phyloP scores from a whole-genome alignment of 2,329 filamentous ascomycete genomes.

The Conoideocrella luteorostrata region DNA sequence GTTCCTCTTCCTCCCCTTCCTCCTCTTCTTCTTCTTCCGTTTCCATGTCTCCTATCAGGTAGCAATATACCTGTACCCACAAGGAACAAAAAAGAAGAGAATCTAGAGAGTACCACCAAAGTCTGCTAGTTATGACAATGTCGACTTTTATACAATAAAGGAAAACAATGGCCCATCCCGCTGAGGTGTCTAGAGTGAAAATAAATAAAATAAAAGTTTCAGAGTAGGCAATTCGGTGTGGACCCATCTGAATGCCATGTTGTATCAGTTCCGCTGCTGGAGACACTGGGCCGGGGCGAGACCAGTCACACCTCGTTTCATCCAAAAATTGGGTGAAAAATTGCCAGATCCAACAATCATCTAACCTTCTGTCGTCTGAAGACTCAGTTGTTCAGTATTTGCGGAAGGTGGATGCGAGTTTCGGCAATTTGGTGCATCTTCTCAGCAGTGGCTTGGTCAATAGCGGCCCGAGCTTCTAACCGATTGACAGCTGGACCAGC shows the following conservation, averaged over 20 bases:
- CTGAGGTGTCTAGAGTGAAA: conserved; percentile 4
- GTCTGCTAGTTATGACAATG: conserved; percentile 7
- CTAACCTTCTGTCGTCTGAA: background rate
- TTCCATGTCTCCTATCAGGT: too few relatives aligned
- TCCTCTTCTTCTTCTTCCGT: too few relatives aligned
- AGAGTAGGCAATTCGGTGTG: background rate
- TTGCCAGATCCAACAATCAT: too few relatives aligned
- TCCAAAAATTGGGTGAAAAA: too few relatives aligned
- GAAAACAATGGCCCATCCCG: conserved; percentile 6
- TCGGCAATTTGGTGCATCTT: conserved; percentile 13
- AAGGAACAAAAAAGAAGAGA: conserved; percentile 5
- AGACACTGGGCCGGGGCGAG: too few relatives aligned
- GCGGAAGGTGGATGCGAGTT: conserved; percentile 19
- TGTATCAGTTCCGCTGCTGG: too few relatives aligned
- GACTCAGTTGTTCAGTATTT: conserved; percentile 12
- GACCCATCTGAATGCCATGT: too few relatives aligned
- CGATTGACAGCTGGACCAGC: background rate
- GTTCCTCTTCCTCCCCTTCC: too few relatives aligned
- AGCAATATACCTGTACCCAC: background rate
- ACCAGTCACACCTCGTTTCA: too few relatives aligned
- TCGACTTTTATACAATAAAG: conserved; percentile 13
- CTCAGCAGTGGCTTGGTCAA: conserved; percentile 8
- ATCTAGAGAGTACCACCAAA: conserved; percentile 5
- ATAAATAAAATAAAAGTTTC: conserved; percentile 1
- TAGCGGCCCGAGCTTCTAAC: conserved; percentile 5